Evolutionary conservation across 441 rosid genomes (phyloP).

Genomic region (Capsella rubella): DNA sequence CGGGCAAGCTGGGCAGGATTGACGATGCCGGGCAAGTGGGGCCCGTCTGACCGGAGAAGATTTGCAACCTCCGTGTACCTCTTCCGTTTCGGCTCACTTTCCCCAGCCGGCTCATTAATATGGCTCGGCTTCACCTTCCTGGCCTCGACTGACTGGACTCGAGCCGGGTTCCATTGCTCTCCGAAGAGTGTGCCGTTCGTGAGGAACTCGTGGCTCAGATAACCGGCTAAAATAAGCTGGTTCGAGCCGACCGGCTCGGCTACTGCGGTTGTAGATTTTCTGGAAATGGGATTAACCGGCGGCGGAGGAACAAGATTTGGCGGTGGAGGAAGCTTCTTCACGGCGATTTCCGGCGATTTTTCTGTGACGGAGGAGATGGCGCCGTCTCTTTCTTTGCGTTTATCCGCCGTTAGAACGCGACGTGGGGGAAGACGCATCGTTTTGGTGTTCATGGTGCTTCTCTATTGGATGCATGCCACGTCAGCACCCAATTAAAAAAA

Average conservation of each 20-base stretch:
- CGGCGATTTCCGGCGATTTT: constrained; percentile 36
- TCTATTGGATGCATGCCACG: constrained; percentile 73
- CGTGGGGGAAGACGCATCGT: constrained; percentile 96
- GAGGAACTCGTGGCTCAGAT: constrained; percentile 76
- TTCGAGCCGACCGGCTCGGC: constrained; percentile 50
- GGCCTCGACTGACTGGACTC: constrained; percentile 34
- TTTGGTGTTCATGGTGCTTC: constrained; percentile 66
- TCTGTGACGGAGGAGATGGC: constrained; percentile 40
- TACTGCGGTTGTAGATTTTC: constrained; percentile 18
- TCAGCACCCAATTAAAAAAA: constrained; percentile 41
- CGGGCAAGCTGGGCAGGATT: constrained; percentile 66
- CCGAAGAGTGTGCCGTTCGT: constrained; percentile 72
- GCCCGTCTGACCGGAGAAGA: constrained; percentile 66
- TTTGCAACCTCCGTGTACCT: constrained; percentile 68
- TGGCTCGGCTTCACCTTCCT: constrained; percentile 40
- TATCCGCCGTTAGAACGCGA: constrained; percentile 67
- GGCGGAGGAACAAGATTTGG: constrained; percentile 12
- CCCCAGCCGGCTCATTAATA: constrained; percentile 46
- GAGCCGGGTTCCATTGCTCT: constrained; percentile 55
- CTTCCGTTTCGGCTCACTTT: constrained; percentile 43
- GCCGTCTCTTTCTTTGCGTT: constrained; percentile 68
- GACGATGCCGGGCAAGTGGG: constrained; percentile 69
- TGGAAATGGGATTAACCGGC: constrained; percentile 13
- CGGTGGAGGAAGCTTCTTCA: constrained; percentile 43
- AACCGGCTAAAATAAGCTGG: constrained; percentile 69